A percentile compares a stretch with the other conserved stretches of the same genome.
Evolutionary conservation across 257 asterid species (phyloP).

Genomic region (Jaltomata sinuosa): DNA sequence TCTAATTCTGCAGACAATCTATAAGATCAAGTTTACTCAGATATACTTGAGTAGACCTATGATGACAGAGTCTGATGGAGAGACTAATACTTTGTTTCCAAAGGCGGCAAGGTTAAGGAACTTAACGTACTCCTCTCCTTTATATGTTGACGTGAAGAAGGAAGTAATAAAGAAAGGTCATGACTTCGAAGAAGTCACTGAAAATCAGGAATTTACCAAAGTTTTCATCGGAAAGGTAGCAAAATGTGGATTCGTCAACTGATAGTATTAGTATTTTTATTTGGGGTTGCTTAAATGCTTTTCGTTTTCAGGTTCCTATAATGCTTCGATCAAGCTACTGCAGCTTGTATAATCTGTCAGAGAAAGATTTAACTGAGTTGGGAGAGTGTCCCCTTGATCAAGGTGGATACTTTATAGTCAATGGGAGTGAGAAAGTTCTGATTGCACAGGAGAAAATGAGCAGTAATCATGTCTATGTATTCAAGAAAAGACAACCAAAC

Average conservation of each 20-base stretch:
- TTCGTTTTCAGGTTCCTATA: constrained; percentile 65
- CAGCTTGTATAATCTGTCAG: constrained; percentile 79
- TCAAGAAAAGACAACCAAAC: constrained; percentile 96
- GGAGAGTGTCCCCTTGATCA: constrained; percentile 98
- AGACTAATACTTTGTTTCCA: constrained; percentile 95
- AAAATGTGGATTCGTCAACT: neutral
- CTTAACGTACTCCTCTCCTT: constrained; percentile 92
- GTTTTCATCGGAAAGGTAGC: constrained; percentile 94
- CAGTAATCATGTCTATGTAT: constrained; percentile 94
- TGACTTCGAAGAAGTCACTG: constrained; percentile 94
- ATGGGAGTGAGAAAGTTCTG: constrained; percentile 96
- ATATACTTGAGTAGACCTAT: constrained; percentile 94
- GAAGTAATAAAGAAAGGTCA: constrained; percentile 90
- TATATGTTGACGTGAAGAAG: constrained; percentile 88
- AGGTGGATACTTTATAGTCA: constrained; percentile 94
- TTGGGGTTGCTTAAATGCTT: neutral
- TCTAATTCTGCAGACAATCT: constrained; percentile 62
- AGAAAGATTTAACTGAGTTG: constrained; percentile 93
- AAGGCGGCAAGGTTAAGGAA: constrained; percentile 97
- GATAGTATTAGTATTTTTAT: neutral
- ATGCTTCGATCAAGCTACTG: constrained; percentile 97
- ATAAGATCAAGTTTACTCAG: constrained; percentile 84
- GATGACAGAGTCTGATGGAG: constrained; percentile 99
- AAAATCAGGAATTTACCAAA: constrained; percentile 90
- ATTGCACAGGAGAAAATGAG: constrained; percentile 99